Conservation (phyloP, 1,284 basidiomycete genomes). For the Apiotrichum mycotoxinovorans region DNA sequence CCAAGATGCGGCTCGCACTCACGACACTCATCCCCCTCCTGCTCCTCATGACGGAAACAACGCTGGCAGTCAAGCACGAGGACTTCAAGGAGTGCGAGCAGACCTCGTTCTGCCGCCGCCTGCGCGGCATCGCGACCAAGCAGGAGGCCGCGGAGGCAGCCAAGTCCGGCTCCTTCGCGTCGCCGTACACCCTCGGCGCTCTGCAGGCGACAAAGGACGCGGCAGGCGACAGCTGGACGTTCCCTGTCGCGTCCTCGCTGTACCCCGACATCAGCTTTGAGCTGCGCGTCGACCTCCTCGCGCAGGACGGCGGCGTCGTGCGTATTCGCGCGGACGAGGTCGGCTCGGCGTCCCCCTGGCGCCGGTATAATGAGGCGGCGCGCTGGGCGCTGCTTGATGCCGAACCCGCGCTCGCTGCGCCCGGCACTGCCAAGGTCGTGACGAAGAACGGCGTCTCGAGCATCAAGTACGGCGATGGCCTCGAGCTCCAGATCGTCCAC, state of each 20-base stretch:
- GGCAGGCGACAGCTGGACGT: slow-evolving; percentile 51
- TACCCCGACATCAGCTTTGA: slow-evolving; percentile 78
- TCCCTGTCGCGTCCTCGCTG: slow-evolving; percentile 68
- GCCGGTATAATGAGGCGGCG: slow-evolving; percentile 83
- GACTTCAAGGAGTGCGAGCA: slow-evolving; percentile 91
- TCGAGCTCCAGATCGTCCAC: slow-evolving; percentile 62
- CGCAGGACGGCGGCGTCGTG: slow-evolving; percentile 67
- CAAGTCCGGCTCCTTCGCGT: slow-evolving; percentile 58
- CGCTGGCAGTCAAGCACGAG: slow-evolving; percentile 54
- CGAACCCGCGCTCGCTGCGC: slow-evolving; percentile 60
- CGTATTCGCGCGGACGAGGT: slow-evolving; percentile 83
- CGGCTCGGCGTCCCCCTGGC: slow-evolving; percentile 59
- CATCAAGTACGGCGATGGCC: slow-evolving; percentile 37
- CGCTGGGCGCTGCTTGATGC: slow-evolving; percentile 70
- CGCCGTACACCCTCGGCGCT: slow-evolving; percentile 73
- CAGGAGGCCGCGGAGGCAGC: slow-evolving; percentile 54
- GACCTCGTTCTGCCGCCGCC: slow-evolving; percentile 83
- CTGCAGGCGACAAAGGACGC: slow-evolving; percentile 54
- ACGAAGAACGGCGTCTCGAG: slow-evolving; percentile 51
- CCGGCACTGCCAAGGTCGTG: slow-evolving; percentile 43
- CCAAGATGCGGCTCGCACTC: slow-evolving; percentile 15
- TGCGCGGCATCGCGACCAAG: slow-evolving; percentile 70
- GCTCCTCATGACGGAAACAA: slow-evolving; percentile 8
- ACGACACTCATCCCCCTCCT: slow-evolving; percentile 7
- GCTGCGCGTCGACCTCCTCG: slow-evolving; percentile 73